Evolutionary conservation across 257 asterid species (phyloP), one percentile per base, ranked within the genome.

Genomic region (Linaria vulgaris): DNA sequence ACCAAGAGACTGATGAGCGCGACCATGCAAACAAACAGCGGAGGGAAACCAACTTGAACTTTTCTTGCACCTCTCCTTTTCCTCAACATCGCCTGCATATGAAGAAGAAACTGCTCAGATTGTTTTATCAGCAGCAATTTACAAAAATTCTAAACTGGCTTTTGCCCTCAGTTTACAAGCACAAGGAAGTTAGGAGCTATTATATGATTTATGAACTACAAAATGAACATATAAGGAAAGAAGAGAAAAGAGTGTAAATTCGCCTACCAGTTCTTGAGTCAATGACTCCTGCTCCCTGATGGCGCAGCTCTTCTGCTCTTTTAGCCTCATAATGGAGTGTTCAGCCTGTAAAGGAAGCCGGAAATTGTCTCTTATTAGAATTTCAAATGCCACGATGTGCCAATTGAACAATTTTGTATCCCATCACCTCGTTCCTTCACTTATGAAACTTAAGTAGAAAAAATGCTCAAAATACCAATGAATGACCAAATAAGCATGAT

Each of bases 21-120:
- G 9, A 75, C 78, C 76, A 68, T 62, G 74, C 72, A 70, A 54
- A 81, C 80, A 60, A 72, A 78, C 39, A 75, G 71, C 1, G 82
- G 76, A 22, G 84, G 82, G 43, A 81, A 81, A 24, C 82, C 82
- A 49, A 69, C 72, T 64, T 64, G 78, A 61, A 68, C 76, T 48
- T 39, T 68, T 53, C 66, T 72, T 16, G 27, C 44, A 5, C 77
- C 71, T 41, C 55, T 46, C 22, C 70, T 67, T 54, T 67, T 72
- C 73, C 69, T 73, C 37, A 48, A 24, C 47, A 69, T 48, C 11
- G 64, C 82, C 84, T 81, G 80, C 54, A 21, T 56, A 60, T 41
- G 38, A 46, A 46, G 38, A 47, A 47, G 20, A 60, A 20, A 13
- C 49, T 7, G 8, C 15, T 17, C 48, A 15, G 10, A 17, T 38